Evolutionary conservation across 768 basidiomycete genomes (phyloP).

Genomic region (Tephrocybe rancida): DNA sequence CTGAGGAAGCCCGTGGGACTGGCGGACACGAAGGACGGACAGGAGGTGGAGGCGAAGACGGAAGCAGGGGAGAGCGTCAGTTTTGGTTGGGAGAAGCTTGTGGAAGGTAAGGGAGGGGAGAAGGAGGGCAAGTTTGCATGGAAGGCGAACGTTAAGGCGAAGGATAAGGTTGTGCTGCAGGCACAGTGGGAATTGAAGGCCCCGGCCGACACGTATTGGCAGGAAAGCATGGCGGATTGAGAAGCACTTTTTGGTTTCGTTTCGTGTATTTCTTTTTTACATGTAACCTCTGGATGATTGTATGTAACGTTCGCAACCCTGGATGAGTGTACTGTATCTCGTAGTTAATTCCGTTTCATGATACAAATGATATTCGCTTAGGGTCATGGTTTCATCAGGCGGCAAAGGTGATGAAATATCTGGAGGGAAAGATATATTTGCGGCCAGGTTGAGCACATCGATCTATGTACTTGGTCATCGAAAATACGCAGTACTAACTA

Average conservation of each 20-base stretch:
- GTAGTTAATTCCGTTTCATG: no score
- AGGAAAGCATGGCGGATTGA: slow-evolving; percentile 15
- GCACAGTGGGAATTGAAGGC: slow-evolving; percentile 57
- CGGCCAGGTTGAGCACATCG: no score
- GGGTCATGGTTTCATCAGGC: no score
- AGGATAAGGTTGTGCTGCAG: slow-evolving; percentile 43
- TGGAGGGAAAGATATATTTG: no score
- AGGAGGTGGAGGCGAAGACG: slow-evolving; percentile 32
- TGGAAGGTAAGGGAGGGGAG: no score
- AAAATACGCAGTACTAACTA: no score
- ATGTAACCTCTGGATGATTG: not conserved
- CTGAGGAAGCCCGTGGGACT: slow-evolving; percentile 49
- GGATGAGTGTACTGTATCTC: no score
- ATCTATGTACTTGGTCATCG: no score
- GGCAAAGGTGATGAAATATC: no score
- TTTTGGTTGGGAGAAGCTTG: slow-evolving; percentile 36
- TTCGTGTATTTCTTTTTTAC: not conserved
- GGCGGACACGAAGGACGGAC: slow-evolving; percentile 44
- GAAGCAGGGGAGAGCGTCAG: slow-evolving; percentile 35
- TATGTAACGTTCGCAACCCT: no score
- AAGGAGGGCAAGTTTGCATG: slow-evolving; percentile 63
- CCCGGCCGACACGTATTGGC: slow-evolving; percentile 32
- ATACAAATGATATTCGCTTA: no score
- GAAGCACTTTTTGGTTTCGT: not conserved
- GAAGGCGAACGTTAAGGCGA: slow-evolving; percentile 45